Evolutionary conservation across 441 rosid genomes (phyloP).

Genomic region (Erysimum pusillum): DNA sequence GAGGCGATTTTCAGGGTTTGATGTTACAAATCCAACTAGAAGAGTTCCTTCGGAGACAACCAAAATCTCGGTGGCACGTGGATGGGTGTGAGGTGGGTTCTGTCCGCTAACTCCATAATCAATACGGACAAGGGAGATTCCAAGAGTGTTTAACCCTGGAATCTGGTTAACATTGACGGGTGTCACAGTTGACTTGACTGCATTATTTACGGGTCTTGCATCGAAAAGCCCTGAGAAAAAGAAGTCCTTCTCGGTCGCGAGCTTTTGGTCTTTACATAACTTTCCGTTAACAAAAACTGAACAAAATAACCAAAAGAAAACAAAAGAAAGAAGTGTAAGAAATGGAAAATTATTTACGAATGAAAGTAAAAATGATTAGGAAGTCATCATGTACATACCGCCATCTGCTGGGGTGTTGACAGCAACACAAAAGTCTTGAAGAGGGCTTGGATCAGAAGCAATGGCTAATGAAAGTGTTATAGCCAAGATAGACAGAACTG

Average conservation of each 20-base stretch:
- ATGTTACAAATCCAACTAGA: constrained; percentile 35
- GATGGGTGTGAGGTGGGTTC: constrained; percentile 55
- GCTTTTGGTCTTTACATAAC: constrained; percentile 32
- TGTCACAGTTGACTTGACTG: too few relatives aligned
- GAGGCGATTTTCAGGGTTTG: constrained; percentile 46
- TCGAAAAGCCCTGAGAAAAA: not conserved
- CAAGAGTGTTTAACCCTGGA: constrained; percentile 39
- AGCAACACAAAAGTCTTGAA: constrained; percentile 55
- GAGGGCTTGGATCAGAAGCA: constrained; percentile 53
- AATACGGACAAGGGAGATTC: constrained; percentile 49
- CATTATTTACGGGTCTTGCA: too few relatives aligned
- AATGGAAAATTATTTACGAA: not conserved
- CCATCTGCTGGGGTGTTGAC: constrained; percentile 36
- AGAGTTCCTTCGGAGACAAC: not conserved
- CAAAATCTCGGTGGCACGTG: constrained; percentile 53
- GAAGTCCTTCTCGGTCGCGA: not conserved
- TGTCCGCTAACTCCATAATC: constrained; percentile 47
- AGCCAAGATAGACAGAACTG: constrained; percentile 1
- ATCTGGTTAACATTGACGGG: too few relatives aligned
- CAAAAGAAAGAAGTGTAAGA: not conserved
- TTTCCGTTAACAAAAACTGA: constrained; percentile 51
- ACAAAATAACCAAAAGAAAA: not conserved
- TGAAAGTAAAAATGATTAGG: not conserved
- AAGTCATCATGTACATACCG: constrained; percentile 30
- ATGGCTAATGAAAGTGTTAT: constrained; percentile 21